A percentile compares a stretch with the other conserved stretches of the same genome.
Evolutionary conservation across 208 protist genomes (phyloP).

Genomic region (Wallacemonas sp.): DNA sequence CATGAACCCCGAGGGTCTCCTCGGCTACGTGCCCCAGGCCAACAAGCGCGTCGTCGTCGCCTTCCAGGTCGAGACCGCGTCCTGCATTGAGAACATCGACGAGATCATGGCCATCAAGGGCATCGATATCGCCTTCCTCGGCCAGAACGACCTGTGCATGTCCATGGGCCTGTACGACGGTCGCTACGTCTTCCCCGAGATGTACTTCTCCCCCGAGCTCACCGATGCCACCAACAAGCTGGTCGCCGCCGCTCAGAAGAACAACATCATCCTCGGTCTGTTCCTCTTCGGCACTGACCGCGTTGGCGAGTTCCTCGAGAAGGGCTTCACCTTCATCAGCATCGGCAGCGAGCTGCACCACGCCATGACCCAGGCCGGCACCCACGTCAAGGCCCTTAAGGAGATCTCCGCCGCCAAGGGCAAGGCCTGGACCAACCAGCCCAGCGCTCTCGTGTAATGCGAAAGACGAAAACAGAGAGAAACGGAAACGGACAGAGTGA

Average conservation of each 20-base stretch:
- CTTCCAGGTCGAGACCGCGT: slow-evolving; percentile 81
- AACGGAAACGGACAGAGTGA: not conserved
- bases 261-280: slow-evolving; percentile 72
- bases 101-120: slow-evolving; percentile 83
- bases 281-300: slow-evolving; percentile 83
- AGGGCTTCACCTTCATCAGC: slow-evolving; percentile 84
- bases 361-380: slow-evolving; percentile 67
- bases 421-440: slow-evolving; percentile 70
- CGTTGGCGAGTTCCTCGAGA: slow-evolving; percentile 80
- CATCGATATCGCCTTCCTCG: slow-evolving; percentile 80
- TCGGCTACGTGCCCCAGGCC: slow-evolving; percentile 72
- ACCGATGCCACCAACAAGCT: slow-evolving; percentile 65
- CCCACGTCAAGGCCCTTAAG: slow-evolving; percentile 61
- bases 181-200: slow-evolving; percentile 82
- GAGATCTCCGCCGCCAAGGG: slow-evolving; percentile 53
- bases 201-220: slow-evolving; percentile 81
- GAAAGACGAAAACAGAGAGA: not conserved
- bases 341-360: slow-evolving; percentile 82
- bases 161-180: slow-evolving; percentile 83
- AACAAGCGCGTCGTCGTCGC: slow-evolving; percentile 82
- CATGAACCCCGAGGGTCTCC: slow-evolving; percentile 75
- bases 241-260: slow-evolving; percentile 63
- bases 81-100: slow-evolving; percentile 80
- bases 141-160: slow-evolving; percentile 86
- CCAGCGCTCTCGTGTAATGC: slow-evolving; percentile 63